Evolutionary conservation across 768 basidiomycete genomes (phyloP), one percentile per base, ranked within the genome.

Genomic region (Tephrocybe sp.): DNA sequence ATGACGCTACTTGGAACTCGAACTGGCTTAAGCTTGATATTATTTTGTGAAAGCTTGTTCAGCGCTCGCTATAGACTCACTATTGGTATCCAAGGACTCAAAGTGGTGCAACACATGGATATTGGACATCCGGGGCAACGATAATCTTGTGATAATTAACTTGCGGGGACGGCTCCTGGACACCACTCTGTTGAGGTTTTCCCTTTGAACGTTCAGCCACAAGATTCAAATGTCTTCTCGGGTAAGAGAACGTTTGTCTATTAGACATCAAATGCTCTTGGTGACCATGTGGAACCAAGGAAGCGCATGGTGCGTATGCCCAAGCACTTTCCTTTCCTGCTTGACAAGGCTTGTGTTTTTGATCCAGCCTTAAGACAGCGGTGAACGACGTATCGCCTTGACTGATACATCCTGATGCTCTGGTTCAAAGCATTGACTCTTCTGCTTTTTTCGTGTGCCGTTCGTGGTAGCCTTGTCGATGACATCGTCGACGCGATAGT

Each of bases 401-500:
- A 26, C n/a, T 15, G 23, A 25, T 6, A 8, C 39, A 32, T 14
- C 18, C 28, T 30, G 6, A 56, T 56, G 55, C 15, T 48, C 17
- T 48, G 28, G 42, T 20, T 39, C 1, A 34, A 48, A 18, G 18
- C 53, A 15, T 40, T 68, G n/a, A n/a, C n/a, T 45, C 62, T 12
- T 23, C 61, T 28, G 25, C 67, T 34, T 26, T 50, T 38, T 36
- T 60, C 17, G 53, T 47, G 55, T 34, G 44, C 43, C 53, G 60
- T 50, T 4, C 57, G 58, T 34, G 70, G 66, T n/a, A 66, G 62
- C 42, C 58, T 74, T 17, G 61, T 70, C n/a, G 66, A 71, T 44
- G 68, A 71, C 50, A 70, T 81, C 7, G 58, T 79, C 54, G 51
- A 70, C 33, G 77, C 73, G 11, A 64, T 81, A 24, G 68, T 73